phyloP scores from a whole-genome alignment of 495 filamentous ascomycete species.

The Penicillium chermesinum region DNA sequence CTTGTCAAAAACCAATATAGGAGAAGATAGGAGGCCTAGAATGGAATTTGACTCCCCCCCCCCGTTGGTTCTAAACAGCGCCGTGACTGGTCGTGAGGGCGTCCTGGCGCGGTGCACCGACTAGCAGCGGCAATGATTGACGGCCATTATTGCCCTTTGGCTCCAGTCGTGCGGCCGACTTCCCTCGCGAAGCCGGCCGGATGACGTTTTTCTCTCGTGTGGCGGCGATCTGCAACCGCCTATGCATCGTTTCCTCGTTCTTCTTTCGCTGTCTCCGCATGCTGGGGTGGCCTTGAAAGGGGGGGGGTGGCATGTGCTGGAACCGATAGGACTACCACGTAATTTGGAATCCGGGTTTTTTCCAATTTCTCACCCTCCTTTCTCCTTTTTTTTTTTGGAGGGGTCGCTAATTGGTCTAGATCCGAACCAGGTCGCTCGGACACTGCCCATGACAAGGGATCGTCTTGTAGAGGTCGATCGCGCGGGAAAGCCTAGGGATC shows the following conservation, averaged over 20 bases:
- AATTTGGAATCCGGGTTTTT: too few species aligned
- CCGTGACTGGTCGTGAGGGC: constrained; percentile 1
- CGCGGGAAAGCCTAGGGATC: neutral
- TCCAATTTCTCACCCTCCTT: too few species aligned
- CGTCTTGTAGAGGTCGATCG: neutral
- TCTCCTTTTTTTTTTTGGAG: too few species aligned
- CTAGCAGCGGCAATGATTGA: constrained; percentile 14
- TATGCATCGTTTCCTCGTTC: neutral
- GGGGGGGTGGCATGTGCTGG: neutral
- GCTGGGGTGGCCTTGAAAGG: neutral
- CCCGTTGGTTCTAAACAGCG: constrained; percentile 4
- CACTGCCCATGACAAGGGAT: neutral
- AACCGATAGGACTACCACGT: neutral
- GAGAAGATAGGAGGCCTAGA: too few species aligned
- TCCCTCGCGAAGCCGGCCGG: constrained; percentile 7
- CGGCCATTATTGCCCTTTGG: constrained; percentile 2
- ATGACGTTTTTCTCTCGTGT: constrained; percentile 9
- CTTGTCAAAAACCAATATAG: too few species aligned
- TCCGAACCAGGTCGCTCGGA: neutral
- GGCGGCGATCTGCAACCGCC: neutral
- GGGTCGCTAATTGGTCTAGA: too few species aligned
- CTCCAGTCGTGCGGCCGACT: constrained; percentile 9
- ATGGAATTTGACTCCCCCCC: too few species aligned
- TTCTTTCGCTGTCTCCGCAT: neutral
- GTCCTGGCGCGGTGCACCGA: constrained; percentile 8